Conservation (phyloP, 1,284 basidiomycete genomes). For the Heterobasidion parviporum region DNA sequence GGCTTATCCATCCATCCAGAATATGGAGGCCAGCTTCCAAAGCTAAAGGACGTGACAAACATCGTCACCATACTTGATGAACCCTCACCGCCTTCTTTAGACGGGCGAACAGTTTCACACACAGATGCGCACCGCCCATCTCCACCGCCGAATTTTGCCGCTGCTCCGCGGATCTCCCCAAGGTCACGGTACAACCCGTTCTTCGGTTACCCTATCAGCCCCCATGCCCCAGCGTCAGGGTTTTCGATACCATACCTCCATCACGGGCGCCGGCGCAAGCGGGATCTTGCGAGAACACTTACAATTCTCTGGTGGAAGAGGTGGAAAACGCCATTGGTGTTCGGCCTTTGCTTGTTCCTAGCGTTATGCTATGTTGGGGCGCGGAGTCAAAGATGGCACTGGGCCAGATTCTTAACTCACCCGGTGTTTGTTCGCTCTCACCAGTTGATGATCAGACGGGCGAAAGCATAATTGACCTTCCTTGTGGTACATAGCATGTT, state of each 20-base stretch:
- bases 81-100: neutral
- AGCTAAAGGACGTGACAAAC: conserved; percentile 5
- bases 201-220: conserved; percentile 69
- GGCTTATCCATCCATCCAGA: conserved; percentile 3
- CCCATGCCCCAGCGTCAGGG: conserved; percentile 21
- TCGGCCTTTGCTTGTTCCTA: conserved; percentile 20
- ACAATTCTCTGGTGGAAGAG: conserved; percentile 56
- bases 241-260: conserved; percentile 32
- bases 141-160: neutral
- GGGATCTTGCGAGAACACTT: conserved; percentile 63
- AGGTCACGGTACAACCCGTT: conserved; percentile 68
- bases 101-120: neutral
- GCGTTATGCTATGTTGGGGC: conserved; percentile 9
- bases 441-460: too few relatives aligned
- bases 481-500: too few relatives aligned
- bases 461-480: too few relatives aligned
- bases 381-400: conserved; percentile 5
- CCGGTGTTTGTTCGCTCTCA: too few relatives aligned
- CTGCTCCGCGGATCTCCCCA: conserved; percentile 27
- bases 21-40: conserved; percentile 10
- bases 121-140: neutral
- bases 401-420: too few relatives aligned
- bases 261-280: conserved; percentile 58
- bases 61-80: neutral
- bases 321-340: conserved; percentile 33